Conservation (phyloP, 2,329 filamentous ascomycete species). For the Pestalotiopsis sp. region DNA sequence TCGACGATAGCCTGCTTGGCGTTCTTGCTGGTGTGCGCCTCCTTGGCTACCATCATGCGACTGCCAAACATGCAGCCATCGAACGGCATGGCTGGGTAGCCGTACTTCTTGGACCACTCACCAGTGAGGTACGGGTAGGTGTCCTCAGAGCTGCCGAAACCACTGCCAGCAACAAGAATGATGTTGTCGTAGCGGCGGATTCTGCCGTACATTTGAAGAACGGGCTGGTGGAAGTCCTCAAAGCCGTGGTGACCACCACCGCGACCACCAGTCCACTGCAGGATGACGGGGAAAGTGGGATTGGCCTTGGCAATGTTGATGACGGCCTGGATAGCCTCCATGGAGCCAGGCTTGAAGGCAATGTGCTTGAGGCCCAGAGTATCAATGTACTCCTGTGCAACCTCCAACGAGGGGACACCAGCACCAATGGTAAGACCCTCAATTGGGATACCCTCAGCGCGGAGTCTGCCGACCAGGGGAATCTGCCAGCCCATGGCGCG, state of each 20-base stretch:
- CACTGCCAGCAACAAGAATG: slow-evolving; percentile 85
- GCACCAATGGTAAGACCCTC: slow-evolving; percentile 92
- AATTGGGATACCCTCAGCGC: slow-evolving; percentile 84
- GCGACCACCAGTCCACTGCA: slow-evolving; percentile 94
- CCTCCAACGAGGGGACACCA: slow-evolving; percentile 89
- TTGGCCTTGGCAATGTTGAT: slow-evolving; percentile 96
- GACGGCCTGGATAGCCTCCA: slow-evolving; percentile 83
- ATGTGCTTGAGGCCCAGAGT: slow-evolving; percentile 93
- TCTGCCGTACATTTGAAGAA: slow-evolving; percentile 86
- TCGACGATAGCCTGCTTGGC: slow-evolving; percentile 91
- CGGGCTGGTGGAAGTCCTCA: slow-evolving; percentile 92
- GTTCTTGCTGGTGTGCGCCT: slow-evolving; percentile 82
- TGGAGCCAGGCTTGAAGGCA: slow-evolving; percentile 88
- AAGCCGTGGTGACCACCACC: slow-evolving; percentile 94
- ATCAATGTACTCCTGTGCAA: slow-evolving; percentile 90
- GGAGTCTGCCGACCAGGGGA: slow-evolving; percentile 75
- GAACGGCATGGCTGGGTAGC: slow-evolving; percentile 91
- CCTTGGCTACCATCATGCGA: slow-evolving; percentile 93
- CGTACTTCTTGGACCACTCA: slow-evolving; percentile 81
- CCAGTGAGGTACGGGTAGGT: slow-evolving; percentile 92
- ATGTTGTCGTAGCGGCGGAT: slow-evolving; percentile 86
- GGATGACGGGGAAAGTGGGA: slow-evolving; percentile 84
- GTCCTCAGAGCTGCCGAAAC: slow-evolving; percentile 86
- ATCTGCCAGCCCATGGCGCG: slow-evolving; percentile 92
- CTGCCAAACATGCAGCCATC: slow-evolving; percentile 89